phyloP scores from a whole-genome alignment of 306 rosid genomes.

The Ochetophila trinervis region DNA sequence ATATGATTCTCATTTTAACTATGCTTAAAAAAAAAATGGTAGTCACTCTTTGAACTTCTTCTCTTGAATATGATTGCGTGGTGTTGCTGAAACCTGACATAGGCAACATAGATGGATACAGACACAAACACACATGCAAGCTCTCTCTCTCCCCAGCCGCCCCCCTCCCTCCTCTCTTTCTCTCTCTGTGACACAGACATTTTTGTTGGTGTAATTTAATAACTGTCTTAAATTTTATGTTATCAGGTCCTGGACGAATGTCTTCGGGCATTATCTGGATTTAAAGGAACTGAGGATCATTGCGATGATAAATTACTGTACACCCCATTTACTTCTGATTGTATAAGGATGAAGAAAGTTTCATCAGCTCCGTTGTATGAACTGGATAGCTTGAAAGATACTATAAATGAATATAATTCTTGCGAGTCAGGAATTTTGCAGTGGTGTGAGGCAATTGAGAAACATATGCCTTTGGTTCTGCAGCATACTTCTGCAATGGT shows the following conservation, averaged over 20 bases:
- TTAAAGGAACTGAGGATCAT: conserved; percentile 92
- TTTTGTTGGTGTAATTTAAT: background rate
- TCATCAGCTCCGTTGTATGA: conserved; percentile 86
- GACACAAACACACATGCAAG: too few species aligned
- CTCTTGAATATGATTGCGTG: background rate
- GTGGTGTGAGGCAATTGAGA: conserved; percentile 82
- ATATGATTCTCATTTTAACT: background rate
- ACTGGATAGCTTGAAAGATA: conserved; percentile 34
- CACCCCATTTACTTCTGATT: conserved; percentile 82
- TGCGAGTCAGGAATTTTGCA: conserved; percentile 54
- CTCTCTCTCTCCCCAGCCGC: too few species aligned
- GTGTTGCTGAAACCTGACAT: too few species aligned
- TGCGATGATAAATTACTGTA: conserved; percentile 67
- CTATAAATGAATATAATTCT: conserved; percentile 29
- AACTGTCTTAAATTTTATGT: conserved; percentile 9
- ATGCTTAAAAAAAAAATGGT: background rate
- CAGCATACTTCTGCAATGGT: conserved; percentile 68
- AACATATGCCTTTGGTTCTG: conserved; percentile 66
- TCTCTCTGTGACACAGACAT: too few species aligned
- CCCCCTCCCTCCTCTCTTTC: too few species aligned
- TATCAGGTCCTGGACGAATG: conserved; percentile 81
- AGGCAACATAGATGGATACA: too few species aligned
- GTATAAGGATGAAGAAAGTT: conserved; percentile 77
- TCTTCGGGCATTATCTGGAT: conserved; percentile 89
- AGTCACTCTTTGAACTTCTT: background rate